Evolutionary conservation across 228 moss, liverwort and hornwort genomes (phyloP), one percentile per base, ranked within the genome.

Genomic region (Sphagnum fallax): DNA sequence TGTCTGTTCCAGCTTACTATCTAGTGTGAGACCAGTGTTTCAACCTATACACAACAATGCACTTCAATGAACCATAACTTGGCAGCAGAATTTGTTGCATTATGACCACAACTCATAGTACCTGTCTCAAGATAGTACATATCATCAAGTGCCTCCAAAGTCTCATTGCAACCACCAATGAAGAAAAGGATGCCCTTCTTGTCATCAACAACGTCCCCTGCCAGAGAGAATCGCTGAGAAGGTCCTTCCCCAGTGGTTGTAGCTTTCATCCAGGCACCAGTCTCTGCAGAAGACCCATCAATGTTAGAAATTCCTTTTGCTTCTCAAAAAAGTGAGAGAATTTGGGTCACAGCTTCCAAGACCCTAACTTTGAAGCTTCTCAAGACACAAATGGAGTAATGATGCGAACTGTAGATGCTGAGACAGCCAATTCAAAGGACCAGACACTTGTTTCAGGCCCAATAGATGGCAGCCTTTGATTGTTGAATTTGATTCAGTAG

Each of bases 81-180:
- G 32, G 32, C 32, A 32, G 32, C 32, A 32, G 32, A 32, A 32
- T 32, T 32, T 2, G 32, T 3, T 32, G 32, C 32, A 32, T 32
- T 32, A 32, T 32, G 32, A 3, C 2, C 32, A 32, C 2, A 32
- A 32, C 32, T 32, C 9, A 16, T 47, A 50, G 7, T 92, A 97
- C 97, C 94, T 85, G 95, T 95, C 64, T 95, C 95, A 71, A 95
- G 80, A 64, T 90, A 95, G 72, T 92, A 95, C 95, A 95, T 92
- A 74, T 95, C 95, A 75, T 95, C 95, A 65, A 95, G 82, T 67
- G 95, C 95, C 77, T 95, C 95, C 82, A 95, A 68, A 69, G 90
- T 92, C 77, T 95, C 90, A 63, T 95, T 95, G 75, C 95, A 95
- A 53, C 95, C 95, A 55, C 95, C 95, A 74, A 95, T 84, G 65